Evolutionary conservation across 306 rosid species (phyloP), one percentile per base, ranked within the genome.

Genomic region (Fagus crenata): DNA sequence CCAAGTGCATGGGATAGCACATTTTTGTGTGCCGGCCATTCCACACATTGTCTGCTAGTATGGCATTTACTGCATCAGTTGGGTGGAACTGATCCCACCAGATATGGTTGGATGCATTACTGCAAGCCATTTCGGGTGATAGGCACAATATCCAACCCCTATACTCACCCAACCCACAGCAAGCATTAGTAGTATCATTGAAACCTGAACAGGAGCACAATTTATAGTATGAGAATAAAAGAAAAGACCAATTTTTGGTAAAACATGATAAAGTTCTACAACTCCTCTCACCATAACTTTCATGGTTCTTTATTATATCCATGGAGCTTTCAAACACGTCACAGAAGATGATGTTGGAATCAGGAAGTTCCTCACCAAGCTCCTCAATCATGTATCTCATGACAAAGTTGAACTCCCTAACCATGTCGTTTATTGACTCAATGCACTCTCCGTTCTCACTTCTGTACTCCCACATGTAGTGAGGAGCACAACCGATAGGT

Each of bases 41-140:
- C 96, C 97, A 94, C 69, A 94, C 81, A 67, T 94, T 92, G 67
- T 87, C 96, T 31, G 92, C 95, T 53, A 94, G 86, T 74, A 94
- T 92, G n/a, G 86, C 84, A 76, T 94, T 94, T 75, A 92, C 97
- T 5, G 85, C 85, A 81, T 88, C 92, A n/a, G 93, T 92, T 75
- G 98, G 98, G 83, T 92, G 98, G 74, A 92, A 92, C 81, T 94
- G 96, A 76, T 92, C 97, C 97, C 96, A 95, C 97, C 98, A 95
- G 73, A 95, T 84, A 77, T 95, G 82, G 67, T 76, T 82, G 67
- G 96, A 90, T 80, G 97, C 97, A 78, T 89, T 74, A 46, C 53
- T 76, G 74, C 98, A 92, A 35, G 96, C 97, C 97, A 94, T 94
- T 70, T 88, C 85, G 1, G 91, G 86, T 9, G 95, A 80, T 46